A percentile compares a stretch with the other conserved stretches of the same genome.
Conservation (phyloP, 2,329 filamentous ascomycete genomes). For the Aspergillus nomiae region DNA sequence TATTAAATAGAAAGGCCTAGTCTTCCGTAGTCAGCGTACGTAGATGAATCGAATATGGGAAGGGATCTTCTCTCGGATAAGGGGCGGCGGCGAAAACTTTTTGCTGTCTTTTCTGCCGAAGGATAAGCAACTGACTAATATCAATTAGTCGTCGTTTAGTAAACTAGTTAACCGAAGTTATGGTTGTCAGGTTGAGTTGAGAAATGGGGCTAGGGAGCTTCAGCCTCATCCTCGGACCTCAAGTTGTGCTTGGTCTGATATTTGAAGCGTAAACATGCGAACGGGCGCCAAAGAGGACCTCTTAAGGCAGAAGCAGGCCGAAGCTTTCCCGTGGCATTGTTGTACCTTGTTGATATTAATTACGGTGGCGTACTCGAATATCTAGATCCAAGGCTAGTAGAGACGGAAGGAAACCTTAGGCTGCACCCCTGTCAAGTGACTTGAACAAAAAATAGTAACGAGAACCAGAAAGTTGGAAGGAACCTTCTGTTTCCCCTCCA, state of each 20-base stretch:
- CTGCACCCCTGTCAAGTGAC: not conserved
- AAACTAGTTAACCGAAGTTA: not conserved
- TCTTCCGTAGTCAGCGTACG: not conserved
- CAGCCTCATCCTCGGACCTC: not conserved
- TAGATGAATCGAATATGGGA: not conserved
- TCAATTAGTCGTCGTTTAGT: not conserved
- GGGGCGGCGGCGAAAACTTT: not conserved
- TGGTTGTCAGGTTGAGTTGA: too few relatives aligned
- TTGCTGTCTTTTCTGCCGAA: not conserved
- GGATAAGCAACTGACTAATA: not conserved
- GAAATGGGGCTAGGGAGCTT: not conserved
- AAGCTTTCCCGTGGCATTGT: not conserved
- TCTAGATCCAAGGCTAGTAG: not conserved
- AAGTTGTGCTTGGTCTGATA: not conserved
- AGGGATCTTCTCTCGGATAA: not conserved
- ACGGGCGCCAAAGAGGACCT: not conserved
- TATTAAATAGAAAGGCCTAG: not conserved
- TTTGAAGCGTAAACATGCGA: not conserved
- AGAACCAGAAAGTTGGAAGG: not conserved
- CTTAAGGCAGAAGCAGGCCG: not conserved
- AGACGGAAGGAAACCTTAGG: not conserved
- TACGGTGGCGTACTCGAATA: not conserved
- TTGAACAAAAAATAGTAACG: constrained; percentile 3
- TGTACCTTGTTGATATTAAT: not conserved
- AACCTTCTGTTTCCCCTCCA: not conserved